These are phyloP conservation scores for Gamsiella multidivaricata DNA, from an alignment of 192 early-diverging fungal species.

Conservation along the genomic window DNA sequence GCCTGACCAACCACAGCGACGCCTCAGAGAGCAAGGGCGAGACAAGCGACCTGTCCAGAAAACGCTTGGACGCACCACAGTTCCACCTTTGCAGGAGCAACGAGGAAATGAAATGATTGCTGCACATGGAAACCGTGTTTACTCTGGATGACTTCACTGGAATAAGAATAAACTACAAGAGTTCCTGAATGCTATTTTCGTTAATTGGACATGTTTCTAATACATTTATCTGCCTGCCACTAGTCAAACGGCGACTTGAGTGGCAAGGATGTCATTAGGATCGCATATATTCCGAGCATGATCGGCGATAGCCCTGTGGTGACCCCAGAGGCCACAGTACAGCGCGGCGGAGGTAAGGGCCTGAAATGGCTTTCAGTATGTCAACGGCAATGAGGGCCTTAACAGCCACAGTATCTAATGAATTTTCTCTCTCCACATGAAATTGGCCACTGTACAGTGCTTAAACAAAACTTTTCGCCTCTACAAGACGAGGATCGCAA, in stretches of 20 bases:
- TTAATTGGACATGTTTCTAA: too few species aligned
- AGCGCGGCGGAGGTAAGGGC: constrained; percentile 15
- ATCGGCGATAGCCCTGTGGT: constrained; percentile 34
- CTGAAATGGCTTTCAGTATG: background rate
- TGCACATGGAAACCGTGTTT: background rate
- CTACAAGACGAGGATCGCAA: constrained; percentile 19
- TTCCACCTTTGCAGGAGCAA: background rate
- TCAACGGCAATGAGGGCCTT: too few species aligned
- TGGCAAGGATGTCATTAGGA: constrained; percentile 50
- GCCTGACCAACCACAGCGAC: constrained; percentile 22
- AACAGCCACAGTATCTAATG: too few species aligned
- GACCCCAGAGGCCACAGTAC: constrained; percentile 14
- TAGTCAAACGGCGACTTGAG: background rate
- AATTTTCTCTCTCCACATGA: too few species aligned
- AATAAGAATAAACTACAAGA: too few species aligned
- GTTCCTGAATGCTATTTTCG: too few species aligned
- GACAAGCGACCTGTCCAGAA: background rate
- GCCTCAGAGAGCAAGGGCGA: constrained; percentile 11
- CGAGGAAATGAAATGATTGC: too few species aligned
- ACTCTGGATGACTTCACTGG: too few species aligned
- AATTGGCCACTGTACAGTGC: background rate
- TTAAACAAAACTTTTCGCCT: constrained; percentile 17
- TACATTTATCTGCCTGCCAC: too few species aligned
- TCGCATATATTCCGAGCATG: constrained; percentile 52
- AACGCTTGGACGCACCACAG: background rate